Evolutionary conservation across 2,329 filamentous ascomycete genomes (phyloP), one percentile per base, ranked within the genome.

Genomic region (Polytolypa hystricis): DNA sequence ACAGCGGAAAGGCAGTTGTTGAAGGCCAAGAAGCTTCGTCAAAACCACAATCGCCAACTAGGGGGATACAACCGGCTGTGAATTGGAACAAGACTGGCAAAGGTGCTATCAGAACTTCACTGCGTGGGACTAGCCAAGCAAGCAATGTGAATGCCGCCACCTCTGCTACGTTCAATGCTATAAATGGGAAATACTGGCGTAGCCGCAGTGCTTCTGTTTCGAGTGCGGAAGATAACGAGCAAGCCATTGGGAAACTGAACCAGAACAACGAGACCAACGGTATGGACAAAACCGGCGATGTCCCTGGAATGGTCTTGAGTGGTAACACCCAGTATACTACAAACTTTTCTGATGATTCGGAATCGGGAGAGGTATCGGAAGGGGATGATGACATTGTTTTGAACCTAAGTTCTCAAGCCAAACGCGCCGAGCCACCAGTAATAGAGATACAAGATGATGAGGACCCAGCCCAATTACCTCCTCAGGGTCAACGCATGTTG

Each of bases 71-170:
- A 16, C 53, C 55, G 7, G 50, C 52, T 1, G 52, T 56, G n/a
- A 62, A 56, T 37, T 68, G 65, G 65, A 68, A 69, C 34, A 55
- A 61, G 39, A 58, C 57, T 14, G 58, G 56, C 16, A 62, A 60
- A 32, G 53, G 52, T 29, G 54, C 56, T 6, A 55, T 67, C 30
- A 53, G 65, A 26, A 69, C 62, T 11, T 59, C 59, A 1, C 57
- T 67, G 35, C 52, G 57, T 18, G 50, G 49, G 37, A 48, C 52
- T 21, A 45, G 43, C 16, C n/a, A 41, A n/a, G 43, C 42, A 15
- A 47, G 39, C 4, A 31, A 30, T 5, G 37, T 38, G 16, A 18
- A 39, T 12, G 26, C 21, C 3, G 21, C 15, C 9, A 19, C 35
- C 4, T 9, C 37, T 10, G 33, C 10, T 18, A 37, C 42, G 3